Evolutionary conservation across 495 filamentous ascomycete genomes (phyloP).

Genomic region (Aspergillus carlsbadensis): DNA sequence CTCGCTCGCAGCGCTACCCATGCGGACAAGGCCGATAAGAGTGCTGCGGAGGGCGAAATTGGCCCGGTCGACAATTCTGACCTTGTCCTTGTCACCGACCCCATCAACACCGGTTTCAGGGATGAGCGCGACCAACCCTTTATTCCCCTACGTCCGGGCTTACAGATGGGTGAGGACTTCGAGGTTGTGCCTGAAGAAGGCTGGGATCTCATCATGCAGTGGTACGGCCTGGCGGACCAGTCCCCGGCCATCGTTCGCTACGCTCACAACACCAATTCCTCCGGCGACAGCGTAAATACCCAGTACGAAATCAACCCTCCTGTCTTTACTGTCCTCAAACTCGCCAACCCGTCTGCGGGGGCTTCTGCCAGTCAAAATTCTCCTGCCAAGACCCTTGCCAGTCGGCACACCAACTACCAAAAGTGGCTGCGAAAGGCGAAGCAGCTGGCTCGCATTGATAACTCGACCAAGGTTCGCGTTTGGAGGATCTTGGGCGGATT

Average conservation of each 20-base stretch:
- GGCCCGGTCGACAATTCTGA: constrained; percentile 89
- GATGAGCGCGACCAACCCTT: constrained; percentile 61
- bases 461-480: constrained; percentile 70
- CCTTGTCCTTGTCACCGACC: constrained; percentile 46
- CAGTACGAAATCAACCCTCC: constrained; percentile 84
- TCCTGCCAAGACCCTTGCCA: constrained; percentile 63
- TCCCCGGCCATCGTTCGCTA: constrained; percentile 73
- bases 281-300: constrained; percentile 59
- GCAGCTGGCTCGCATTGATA: constrained; percentile 57
- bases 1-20: constrained; percentile 62
- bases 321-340: constrained; percentile 80
- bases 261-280: constrained; percentile 70
- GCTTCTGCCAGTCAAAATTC: constrained; percentile 56
- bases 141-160: constrained; percentile 73
- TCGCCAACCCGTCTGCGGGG: constrained; percentile 56
- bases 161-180: constrained; percentile 64
- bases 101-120: constrained; percentile 36
- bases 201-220: constrained; percentile 77
- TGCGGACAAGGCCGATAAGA: constrained; percentile 55
- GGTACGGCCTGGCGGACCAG: constrained; percentile 74
- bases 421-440: constrained; percentile 76
- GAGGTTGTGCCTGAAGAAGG: constrained; percentile 73
- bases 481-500: constrained; percentile 67
- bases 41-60: constrained; percentile 59
- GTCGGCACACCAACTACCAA: constrained; percentile 63